Conservation (phyloP, 2,329 filamentous ascomycete genomes). For the Epichloe coenophiala region DNA sequence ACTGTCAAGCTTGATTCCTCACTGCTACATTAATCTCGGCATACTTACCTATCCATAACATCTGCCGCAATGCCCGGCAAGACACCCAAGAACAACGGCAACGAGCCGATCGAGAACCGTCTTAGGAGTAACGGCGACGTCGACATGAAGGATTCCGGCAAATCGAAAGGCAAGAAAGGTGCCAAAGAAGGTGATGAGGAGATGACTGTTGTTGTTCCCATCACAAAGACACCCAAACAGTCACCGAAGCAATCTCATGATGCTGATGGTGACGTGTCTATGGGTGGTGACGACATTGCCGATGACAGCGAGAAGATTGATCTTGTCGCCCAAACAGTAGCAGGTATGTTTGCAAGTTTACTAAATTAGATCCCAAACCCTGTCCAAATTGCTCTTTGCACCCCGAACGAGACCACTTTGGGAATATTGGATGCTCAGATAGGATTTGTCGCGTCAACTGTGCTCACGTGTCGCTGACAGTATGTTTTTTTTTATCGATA, state of each 20-base stretch:
- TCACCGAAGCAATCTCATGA: slow-evolving; percentile 42
- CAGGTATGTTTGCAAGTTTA: slow-evolving; percentile 32
- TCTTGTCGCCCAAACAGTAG: slow-evolving; percentile 43
- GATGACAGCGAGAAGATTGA: slow-evolving; percentile 45
- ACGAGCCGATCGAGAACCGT: slow-evolving; percentile 56
- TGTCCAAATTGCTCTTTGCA: background rate
- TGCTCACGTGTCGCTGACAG: slow-evolving; percentile 1
- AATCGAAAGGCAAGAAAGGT: slow-evolving; percentile 51
- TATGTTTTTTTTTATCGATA: slow-evolving; percentile 5
- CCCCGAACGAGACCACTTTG: background rate
- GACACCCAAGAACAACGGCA: slow-evolving; percentile 59
- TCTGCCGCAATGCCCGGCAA: slow-evolving; percentile 51
- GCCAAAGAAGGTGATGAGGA: slow-evolving; percentile 58
- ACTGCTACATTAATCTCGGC: background rate
- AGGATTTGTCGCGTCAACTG: background rate
- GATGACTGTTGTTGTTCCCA: slow-evolving; percentile 71
- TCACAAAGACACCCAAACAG: slow-evolving; percentile 50
- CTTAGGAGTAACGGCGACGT: slow-evolving; percentile 49
- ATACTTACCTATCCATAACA: background rate
- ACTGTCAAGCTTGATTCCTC: background rate
- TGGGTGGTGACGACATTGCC: slow-evolving; percentile 48
- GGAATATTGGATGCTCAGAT: too few species aligned
- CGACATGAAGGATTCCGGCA: slow-evolving; percentile 57
- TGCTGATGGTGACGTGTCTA: slow-evolving; percentile 55
- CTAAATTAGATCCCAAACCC: too few species aligned